Percentiles rank a stretch among this genome's conserved stretches.
Conservation (phyloP, 2,329 filamentous ascomycete species). For the Xylaria sp. region DNA sequence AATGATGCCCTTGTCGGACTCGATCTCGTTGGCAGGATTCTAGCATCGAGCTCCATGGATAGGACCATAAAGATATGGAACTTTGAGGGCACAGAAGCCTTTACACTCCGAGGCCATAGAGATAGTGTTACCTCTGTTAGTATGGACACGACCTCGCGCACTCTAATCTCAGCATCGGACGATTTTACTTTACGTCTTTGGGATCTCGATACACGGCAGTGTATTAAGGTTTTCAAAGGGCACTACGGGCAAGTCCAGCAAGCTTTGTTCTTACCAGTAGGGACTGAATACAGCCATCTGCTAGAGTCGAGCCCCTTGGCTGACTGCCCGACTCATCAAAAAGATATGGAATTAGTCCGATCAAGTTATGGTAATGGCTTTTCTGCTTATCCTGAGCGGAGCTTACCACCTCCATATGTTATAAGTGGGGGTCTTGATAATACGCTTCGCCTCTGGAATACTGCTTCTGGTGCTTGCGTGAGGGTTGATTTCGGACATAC, state of each 20-base stretch:
- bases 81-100: slow-evolving; percentile 10
- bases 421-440: slow-evolving; percentile 9
- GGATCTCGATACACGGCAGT: slow-evolving; percentile 12
- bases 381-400: slow-evolving; percentile 1
- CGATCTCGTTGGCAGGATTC: not conserved
- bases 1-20: slow-evolving; percentile 2
- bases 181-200: slow-evolving; percentile 11
- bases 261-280: slow-evolving; percentile 4
- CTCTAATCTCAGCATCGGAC: slow-evolving; percentile 5
- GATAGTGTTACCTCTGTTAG: not conserved
- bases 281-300: slow-evolving; percentile 6
- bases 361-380: slow-evolving; percentile 7
- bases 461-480: slow-evolving; percentile 3
- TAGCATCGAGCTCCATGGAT: slow-evolving; percentile 7
- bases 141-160: slow-evolving; percentile 2
- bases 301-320: not conserved
- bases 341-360: not conserved
- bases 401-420: slow-evolving; percentile 11
- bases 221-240: slow-evolving; percentile 11
- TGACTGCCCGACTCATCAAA: not conserved
- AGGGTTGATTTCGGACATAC: slow-evolving; percentile 12
- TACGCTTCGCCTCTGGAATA: slow-evolving; percentile 12
- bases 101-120: slow-evolving; percentile 6
- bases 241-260: slow-evolving; percentile 4
- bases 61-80: slow-evolving; percentile 10